phyloP scores from a whole-genome alignment of 345 rosid species.

The Hibiscus tridactylites region DNA sequence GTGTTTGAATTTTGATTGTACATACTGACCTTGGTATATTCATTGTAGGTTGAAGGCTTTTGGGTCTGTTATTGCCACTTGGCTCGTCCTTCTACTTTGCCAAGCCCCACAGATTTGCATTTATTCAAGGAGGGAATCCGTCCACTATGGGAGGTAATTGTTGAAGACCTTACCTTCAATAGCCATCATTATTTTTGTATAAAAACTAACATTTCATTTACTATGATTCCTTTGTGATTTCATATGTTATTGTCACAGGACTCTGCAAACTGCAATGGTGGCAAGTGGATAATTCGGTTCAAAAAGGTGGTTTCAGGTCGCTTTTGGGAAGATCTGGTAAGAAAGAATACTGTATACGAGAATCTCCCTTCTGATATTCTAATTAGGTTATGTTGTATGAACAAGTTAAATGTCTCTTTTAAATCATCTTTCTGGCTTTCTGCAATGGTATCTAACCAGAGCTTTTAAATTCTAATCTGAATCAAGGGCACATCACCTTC shows the following conservation, averaged over 20 bases:
- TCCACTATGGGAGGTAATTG: constrained; percentile 84
- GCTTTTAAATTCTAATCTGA: background rate
- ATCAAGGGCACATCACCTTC: background rate
- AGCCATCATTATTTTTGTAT: too few species aligned
- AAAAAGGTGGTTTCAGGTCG: constrained; percentile 88
- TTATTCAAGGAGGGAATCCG: constrained; percentile 78
- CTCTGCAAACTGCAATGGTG: constrained; percentile 86
- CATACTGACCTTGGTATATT: background rate
- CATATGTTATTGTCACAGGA: constrained; percentile 44
- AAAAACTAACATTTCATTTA: background rate
- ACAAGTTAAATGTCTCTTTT: background rate
- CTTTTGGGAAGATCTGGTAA: constrained; percentile 98
- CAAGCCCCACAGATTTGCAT: constrained; percentile 87
- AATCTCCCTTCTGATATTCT: background rate
- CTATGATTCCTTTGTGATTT: background rate
- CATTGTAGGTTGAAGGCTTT: constrained; percentile 66
- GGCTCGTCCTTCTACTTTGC: constrained; percentile 80
- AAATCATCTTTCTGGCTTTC: constrained; percentile 1
- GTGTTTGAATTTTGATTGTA: background rate
- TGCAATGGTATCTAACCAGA: background rate
- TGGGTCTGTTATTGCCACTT: constrained; percentile 93
- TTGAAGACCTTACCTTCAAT: constrained; percentile 5
- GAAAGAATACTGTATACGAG: constrained; percentile 10
- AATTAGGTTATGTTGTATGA: background rate
- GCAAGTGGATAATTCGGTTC: constrained; percentile 96